These are phyloP conservation scores for Mycena vulgaris DNA, from an alignment of 768 basidiomycete species.

Conservation along the genomic window DNA sequence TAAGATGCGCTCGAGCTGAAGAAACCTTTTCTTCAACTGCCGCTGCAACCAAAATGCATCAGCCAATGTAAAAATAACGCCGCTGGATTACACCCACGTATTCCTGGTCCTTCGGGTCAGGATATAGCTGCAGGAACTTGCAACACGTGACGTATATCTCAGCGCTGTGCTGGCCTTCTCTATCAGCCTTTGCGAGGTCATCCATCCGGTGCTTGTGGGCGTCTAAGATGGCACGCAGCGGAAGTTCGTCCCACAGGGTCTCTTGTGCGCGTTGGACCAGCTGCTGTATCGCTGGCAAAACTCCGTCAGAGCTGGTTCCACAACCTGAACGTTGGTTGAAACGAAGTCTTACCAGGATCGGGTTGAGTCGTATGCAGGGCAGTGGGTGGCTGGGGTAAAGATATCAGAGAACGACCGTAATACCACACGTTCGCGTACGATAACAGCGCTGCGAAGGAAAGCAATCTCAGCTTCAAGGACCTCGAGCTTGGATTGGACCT, in stretches of 20 bases:
- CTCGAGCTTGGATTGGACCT: background rate
- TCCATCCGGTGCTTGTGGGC: background rate
- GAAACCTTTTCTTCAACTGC: background rate
- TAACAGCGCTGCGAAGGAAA: background rate
- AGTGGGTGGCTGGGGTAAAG: conserved; percentile 12
- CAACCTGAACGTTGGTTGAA: background rate
- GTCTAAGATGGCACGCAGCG: background rate
- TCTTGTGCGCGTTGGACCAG: conserved; percentile 8
- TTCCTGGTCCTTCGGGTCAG: background rate
- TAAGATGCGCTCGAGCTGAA: conserved; percentile 8
- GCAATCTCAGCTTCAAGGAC: conserved; percentile 3
- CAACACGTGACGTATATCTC: conserved; percentile 3
- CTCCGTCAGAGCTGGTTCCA: too few species aligned
- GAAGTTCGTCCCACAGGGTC: conserved; percentile 16
- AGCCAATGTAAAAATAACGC: background rate
- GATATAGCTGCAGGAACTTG: conserved; percentile 4
- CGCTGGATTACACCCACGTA: background rate
- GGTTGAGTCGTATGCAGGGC: background rate
- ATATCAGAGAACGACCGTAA: background rate
- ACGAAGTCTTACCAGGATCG: background rate
- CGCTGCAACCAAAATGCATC: background rate
- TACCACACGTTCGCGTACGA: background rate
- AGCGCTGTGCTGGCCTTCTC: background rate
- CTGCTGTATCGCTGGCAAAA: conserved; percentile 3
- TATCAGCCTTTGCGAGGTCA: background rate